Evolutionary conservation across 768 basidiomycete species (phyloP).

Genomic region (Boletus sensibilis): DNA sequence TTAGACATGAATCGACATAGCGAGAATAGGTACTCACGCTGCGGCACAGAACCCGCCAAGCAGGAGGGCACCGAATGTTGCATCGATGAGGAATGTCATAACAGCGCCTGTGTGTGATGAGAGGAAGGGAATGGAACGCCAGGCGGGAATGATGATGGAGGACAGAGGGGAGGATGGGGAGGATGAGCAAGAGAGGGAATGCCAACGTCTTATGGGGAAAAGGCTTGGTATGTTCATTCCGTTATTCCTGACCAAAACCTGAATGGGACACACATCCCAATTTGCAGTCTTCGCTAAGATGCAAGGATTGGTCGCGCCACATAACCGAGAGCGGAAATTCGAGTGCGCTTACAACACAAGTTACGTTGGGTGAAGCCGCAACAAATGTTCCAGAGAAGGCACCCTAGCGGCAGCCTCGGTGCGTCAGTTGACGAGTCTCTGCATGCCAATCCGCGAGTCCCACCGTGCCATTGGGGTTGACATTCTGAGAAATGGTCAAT

Average conservation of each 20-base stretch:
- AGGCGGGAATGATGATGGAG: neutral
- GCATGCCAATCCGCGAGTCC: neutral
- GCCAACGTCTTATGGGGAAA: neutral
- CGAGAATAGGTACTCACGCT: constrained; percentile 13
- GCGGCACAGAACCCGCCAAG: constrained; percentile 32
- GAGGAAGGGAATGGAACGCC: neutral
- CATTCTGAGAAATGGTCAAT: too few relatives aligned
- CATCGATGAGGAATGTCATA: constrained; percentile 15
- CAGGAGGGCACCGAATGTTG: constrained; percentile 31
- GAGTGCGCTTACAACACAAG: neutral
- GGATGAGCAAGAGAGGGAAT: neutral
- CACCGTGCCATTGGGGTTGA: neutral
- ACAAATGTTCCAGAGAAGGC: neutral
- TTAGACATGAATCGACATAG: neutral
- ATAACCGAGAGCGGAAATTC: neutral
- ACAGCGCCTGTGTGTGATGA: neutral
- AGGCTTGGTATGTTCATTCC: neutral
- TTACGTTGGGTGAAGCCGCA: neutral
- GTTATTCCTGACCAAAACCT: neutral
- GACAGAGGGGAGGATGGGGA: neutral
- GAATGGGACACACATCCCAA: neutral
- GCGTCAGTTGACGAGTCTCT: neutral
- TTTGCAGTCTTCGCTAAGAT: neutral
- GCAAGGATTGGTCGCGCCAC: neutral
- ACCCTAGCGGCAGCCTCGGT: neutral